These are phyloP conservation scores for Paraconiothyrium sp. DNA, from an alignment of 2,329 filamentous ascomycete genomes.

Conservation along the genomic window DNA sequence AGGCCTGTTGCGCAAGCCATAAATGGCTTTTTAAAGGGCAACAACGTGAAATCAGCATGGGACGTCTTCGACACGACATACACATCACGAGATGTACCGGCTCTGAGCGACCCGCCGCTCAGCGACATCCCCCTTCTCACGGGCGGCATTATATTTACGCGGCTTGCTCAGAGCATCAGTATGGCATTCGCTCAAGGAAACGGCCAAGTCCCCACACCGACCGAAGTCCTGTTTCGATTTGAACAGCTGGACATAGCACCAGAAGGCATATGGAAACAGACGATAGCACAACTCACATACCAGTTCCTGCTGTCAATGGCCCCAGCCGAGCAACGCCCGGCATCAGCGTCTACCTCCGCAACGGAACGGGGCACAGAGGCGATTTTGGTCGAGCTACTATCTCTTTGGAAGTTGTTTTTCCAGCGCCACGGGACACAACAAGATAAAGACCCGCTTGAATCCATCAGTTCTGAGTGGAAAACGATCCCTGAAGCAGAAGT, in stretches of 20 bases:
- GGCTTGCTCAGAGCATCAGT: slow-evolving; percentile 28
- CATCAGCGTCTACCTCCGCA: neutral
- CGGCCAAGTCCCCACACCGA: slow-evolving; percentile 28
- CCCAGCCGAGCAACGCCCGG: slow-evolving; percentile 8
- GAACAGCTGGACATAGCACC: slow-evolving; percentile 40
- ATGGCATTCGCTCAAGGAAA: slow-evolving; percentile 29
- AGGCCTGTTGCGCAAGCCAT: slow-evolving; percentile 20
- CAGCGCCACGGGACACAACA: slow-evolving; percentile 35
- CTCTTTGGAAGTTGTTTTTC: slow-evolving; percentile 47
- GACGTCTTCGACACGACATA: slow-evolving; percentile 37
- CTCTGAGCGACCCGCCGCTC: slow-evolving; percentile 33
- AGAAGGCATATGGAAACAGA: slow-evolving; percentile 32
- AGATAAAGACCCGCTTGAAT: slow-evolving; percentile 25
- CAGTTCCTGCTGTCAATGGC: slow-evolving; percentile 32
- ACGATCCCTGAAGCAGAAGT: slow-evolving; percentile 24
- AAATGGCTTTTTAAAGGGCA: slow-evolving; percentile 10
- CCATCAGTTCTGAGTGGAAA: slow-evolving; percentile 36
- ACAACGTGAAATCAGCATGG: slow-evolving; percentile 38
- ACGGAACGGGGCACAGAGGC: slow-evolving; percentile 24
- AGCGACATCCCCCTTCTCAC: slow-evolving; percentile 31
- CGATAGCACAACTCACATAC: slow-evolving; percentile 36
- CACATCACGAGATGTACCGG: slow-evolving; percentile 39
- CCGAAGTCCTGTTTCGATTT: slow-evolving; percentile 38
- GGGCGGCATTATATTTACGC: slow-evolving; percentile 33
- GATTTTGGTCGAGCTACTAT: slow-evolving; percentile 40